Percentiles rank a stretch among this genome's conserved stretches.
Evolutionary conservation across 306 rosid species (phyloP).

Genomic region (Vigna nakashimae): DNA sequence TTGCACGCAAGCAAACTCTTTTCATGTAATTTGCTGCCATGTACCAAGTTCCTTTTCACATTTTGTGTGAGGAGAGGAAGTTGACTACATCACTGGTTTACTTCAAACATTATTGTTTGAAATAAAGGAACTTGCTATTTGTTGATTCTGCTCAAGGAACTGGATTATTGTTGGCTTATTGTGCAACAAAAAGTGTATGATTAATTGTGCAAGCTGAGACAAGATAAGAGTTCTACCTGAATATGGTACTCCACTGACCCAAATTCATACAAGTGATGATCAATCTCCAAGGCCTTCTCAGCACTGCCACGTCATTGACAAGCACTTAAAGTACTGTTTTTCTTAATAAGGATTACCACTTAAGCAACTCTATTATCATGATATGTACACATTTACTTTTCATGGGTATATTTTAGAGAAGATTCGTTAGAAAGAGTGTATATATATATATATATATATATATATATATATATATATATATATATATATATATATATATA

Average conservation of each 20-base stretch:
- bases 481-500: no score
- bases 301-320: conserved; percentile 58
- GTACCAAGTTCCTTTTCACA: not conserved
- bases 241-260: conserved; percentile 81
- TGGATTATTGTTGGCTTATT: not conserved
- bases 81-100: not conserved
- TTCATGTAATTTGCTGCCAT: not conserved
- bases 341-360: not conserved
- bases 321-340: conserved; percentile 26
- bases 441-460: no score
- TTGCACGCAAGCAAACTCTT: not conserved
- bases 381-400: no score
- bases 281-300: conserved; percentile 72
- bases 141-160: conserved; percentile 7
- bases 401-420: no score
- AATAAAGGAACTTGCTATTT: not conserved
- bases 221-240: conserved; percentile 57
- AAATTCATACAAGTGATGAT: conserved; percentile 81
- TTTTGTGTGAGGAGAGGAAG: not conserved
- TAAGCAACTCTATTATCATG: no score
- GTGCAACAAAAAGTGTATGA: conserved; percentile 3
- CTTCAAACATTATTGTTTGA: not conserved
- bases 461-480: no score
- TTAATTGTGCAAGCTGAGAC: not conserved
- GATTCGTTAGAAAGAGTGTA: no score